Conservation (phyloP, 1,139 yeast genomes). For the Oligophagozyma castellii region DNA sequence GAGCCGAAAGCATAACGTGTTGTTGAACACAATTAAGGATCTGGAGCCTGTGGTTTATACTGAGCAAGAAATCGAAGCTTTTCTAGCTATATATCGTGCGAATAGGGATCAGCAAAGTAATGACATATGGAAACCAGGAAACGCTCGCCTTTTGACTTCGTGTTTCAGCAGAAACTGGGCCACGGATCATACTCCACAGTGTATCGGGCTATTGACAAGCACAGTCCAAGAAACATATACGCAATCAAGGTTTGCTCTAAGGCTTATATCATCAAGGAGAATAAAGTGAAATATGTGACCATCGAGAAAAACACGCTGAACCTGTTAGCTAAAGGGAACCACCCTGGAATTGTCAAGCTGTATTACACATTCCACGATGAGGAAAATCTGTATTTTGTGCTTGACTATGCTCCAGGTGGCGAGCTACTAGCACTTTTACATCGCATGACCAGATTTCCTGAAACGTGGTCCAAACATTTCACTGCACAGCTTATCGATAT, state of each 20-base stretch:
- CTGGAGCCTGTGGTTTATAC: no score
- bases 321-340: constrained; percentile 50
- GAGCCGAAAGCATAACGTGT: no score
- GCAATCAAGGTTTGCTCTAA: constrained; percentile 90
- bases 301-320: constrained; percentile 90
- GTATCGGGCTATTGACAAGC: constrained; percentile 59
- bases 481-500: constrained; percentile 68
- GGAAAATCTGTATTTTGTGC: constrained; percentile 73
- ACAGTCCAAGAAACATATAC: constrained; percentile 32
- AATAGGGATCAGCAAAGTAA: no score
- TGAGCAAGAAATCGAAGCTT: no score
- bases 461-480: constrained; percentile 58
- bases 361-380: constrained; percentile 93
- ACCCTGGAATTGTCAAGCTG: constrained; percentile 76
- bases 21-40: no score
- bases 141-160: constrained; percentile 71
- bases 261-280: constrained; percentile 86
- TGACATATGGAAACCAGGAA: constrained; percentile 29
- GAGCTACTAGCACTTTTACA: constrained; percentile 73
- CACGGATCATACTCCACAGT: constrained; percentile 97
- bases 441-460: constrained; percentile 64
- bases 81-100: no score
- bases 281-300: constrained; percentile 89
- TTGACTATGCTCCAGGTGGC: constrained; percentile 88
- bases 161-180: constrained; percentile 76